Conservation (phyloP, 129 eudicot species). For the Artemisia tridentata region DNA sequence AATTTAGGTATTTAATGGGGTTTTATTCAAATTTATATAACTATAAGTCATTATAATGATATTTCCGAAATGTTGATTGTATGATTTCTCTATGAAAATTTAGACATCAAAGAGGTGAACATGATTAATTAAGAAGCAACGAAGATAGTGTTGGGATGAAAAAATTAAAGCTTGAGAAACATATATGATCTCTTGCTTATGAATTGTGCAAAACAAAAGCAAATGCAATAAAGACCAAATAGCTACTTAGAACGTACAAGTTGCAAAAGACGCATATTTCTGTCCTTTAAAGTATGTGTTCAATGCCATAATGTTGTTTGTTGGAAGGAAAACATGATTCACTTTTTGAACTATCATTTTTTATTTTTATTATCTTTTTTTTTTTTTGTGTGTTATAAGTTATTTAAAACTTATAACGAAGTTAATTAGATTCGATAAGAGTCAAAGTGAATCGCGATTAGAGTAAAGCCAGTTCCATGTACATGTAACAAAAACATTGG, state of each 20-base stretch:
- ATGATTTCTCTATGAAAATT: too few relatives aligned
- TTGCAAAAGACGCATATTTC: slow-evolving; percentile 20
- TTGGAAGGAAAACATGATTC: background rate
- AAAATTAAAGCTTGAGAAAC: too few relatives aligned
- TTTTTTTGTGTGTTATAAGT: too few relatives aligned
- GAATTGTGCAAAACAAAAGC: slow-evolving; percentile 39
- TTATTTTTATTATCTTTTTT: too few relatives aligned
- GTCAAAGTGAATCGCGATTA: too few relatives aligned
- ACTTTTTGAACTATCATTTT: background rate
- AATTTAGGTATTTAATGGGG: background rate
- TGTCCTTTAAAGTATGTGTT: slow-evolving; percentile 24
- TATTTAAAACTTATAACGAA: too few relatives aligned
- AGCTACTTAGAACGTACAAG: slow-evolving; percentile 30
- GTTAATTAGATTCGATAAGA: too few relatives aligned
- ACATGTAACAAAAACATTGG: background rate
- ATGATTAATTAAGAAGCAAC: background rate
- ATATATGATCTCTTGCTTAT: slow-evolving; percentile 35
- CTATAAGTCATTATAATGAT: too few relatives aligned
- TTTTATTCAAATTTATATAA: too few relatives aligned
- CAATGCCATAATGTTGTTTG: background rate
- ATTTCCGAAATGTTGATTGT: too few relatives aligned
- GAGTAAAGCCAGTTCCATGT: background rate
- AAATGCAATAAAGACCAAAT: slow-evolving; percentile 22
- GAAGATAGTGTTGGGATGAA: slow-evolving; percentile 23
- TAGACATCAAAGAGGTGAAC: too few relatives aligned